Evolutionary conservation across 352 stramenopile species (phyloP).

Genomic region (Phytophthora ohioensis): DNA sequence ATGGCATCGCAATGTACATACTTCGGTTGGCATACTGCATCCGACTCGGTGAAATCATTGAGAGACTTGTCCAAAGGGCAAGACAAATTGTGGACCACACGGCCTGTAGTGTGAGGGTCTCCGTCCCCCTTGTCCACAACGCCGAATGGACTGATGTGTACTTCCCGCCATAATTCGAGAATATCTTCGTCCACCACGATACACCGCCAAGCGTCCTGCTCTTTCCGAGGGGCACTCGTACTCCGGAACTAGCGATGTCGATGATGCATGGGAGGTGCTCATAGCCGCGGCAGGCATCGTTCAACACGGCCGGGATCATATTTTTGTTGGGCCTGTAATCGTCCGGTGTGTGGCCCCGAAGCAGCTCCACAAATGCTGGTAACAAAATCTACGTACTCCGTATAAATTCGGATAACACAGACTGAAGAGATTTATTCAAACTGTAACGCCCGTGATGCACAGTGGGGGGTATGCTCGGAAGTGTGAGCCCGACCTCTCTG

Average conservation of each 20-base stretch:
- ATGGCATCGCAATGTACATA: slow-evolving; percentile 18
- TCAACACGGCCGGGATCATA: neutral
- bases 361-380: neutral
- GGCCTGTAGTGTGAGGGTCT: neutral
- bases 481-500: neutral
- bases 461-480: neutral
- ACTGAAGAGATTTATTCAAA: neutral
- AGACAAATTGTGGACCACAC: slow-evolving; percentile 31
- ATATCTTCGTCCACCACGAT: slow-evolving; percentile 12
- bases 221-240: neutral
- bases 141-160: slow-evolving; percentile 25
- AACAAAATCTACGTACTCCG: neutral
- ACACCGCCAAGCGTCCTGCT: slow-evolving; percentile 6
- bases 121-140: slow-evolving; percentile 19
- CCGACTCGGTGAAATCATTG: slow-evolving; percentile 18
- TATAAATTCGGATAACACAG: neutral
- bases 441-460: neutral
- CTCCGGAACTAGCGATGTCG: neutral
- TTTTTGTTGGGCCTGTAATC: slow-evolving; percentile 10
- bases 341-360: neutral
- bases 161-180: slow-evolving; percentile 7
- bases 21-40: neutral
- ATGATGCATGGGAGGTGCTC: slow-evolving; percentile 1
- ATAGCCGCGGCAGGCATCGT: neutral
- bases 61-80: slow-evolving; percentile 16